A percentile compares a stretch with the other conserved stretches of the same genome.
Conservation (phyloP, 73 alveolate genomes). For the Tetrahymena malaccensis region DNA sequence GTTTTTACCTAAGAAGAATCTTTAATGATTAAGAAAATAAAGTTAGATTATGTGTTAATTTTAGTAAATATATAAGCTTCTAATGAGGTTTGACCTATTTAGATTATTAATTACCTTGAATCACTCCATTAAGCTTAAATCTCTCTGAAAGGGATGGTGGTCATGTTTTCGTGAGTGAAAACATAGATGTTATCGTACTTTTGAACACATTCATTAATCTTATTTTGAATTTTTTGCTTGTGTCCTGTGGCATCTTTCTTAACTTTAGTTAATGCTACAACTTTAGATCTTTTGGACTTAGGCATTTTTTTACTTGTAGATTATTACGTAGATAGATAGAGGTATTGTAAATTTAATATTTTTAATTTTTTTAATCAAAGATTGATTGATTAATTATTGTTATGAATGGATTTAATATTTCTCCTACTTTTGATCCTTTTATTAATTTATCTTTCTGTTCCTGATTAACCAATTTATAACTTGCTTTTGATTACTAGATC, state of each 20-base stretch:
- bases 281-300: constrained; percentile 67
- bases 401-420: background rate
- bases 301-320: constrained; percentile 57
- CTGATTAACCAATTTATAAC: background rate
- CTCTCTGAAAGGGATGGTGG: constrained; percentile 65
- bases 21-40: constrained; percentile 4
- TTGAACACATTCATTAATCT: constrained; percentile 63
- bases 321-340: background rate
- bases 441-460: background rate
- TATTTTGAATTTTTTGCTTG: constrained; percentile 65
- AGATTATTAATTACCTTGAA: background rate
- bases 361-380: background rate
- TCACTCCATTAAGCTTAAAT: constrained; percentile 43
- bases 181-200: constrained; percentile 64
- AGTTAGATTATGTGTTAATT: background rate
- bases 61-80: background rate
- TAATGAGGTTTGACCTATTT: background rate
- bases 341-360: background rate
- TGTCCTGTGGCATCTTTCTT: constrained; percentile 74
- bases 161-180: constrained; percentile 69
- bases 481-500: background rate
- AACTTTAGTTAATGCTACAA: constrained; percentile 73
- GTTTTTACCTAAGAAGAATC: constrained; percentile 80
- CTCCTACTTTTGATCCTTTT: background rate
- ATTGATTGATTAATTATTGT: background rate